Evolutionary conservation across 176 grass and related monocot genomes (phyloP).

Genomic region (Triticum monococcum): DNA sequence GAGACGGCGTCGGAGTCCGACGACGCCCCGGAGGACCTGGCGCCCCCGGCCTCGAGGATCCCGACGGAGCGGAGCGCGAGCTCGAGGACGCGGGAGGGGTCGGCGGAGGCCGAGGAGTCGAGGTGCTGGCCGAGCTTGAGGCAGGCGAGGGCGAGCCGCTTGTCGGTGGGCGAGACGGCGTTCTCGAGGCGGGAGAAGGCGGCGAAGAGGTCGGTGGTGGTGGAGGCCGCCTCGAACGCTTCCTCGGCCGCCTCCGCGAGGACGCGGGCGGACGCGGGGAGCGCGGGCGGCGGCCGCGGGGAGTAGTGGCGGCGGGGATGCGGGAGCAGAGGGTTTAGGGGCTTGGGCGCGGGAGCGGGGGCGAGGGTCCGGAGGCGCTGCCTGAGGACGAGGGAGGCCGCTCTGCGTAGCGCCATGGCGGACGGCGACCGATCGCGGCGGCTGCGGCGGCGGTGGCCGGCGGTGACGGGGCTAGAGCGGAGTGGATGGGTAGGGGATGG

Average conservation of each 20-base stretch:
- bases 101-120: conserved; percentile 45
- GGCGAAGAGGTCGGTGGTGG: conserved; percentile 50
- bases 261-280: conserved; percentile 9
- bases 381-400: conserved; percentile 43
- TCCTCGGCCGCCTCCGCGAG: conserved; percentile 50
- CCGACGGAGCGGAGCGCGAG: conserved; percentile 62
- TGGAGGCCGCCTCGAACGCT: conserved; percentile 65
- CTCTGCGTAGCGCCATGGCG: conserved; percentile 42
- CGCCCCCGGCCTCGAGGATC: conserved; percentile 49
- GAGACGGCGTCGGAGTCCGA: conserved; percentile 55
- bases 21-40: conserved; percentile 8
- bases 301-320: conserved; percentile 44
- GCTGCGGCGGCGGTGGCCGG: neutral
- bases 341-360: neutral
- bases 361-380: neutral
- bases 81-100: conserved; percentile 53
- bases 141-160: conserved; percentile 82
- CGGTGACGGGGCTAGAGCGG: neutral
- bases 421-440: neutral
- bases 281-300: conserved; percentile 26
- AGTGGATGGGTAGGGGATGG: neutral
- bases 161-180: conserved; percentile 50
- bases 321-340: conserved; percentile 16
- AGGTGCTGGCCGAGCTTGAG: conserved; percentile 97
- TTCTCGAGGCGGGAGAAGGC: conserved; percentile 63